phyloP scores from a whole-genome alignment of 2,329 filamentous ascomycete genomes.

The Fusarium sp. region DNA sequence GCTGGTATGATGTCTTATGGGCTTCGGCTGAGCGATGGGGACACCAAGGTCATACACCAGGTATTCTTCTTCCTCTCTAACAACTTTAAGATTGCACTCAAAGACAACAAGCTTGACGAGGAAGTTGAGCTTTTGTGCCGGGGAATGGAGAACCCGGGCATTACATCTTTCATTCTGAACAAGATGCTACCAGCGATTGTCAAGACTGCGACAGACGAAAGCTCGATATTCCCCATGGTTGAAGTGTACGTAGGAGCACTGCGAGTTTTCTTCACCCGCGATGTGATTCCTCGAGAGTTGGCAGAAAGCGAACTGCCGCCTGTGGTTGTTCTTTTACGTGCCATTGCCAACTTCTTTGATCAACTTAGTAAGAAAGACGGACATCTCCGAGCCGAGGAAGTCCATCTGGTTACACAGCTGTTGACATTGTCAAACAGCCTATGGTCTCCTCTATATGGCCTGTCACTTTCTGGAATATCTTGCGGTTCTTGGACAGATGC shows the following conservation, averaged over 20 bases:
- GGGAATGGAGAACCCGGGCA: conserved; percentile 57
- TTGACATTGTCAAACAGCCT: conserved; percentile 43
- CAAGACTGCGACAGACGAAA: conserved; percentile 47
- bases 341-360: conserved; percentile 43
- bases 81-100: conserved; percentile 65
- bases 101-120: conserved; percentile 57
- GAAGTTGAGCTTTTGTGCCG: conserved; percentile 57
- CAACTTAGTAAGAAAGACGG: conserved; percentile 29
- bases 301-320: conserved; percentile 46
- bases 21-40: conserved; percentile 62
- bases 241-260: conserved; percentile 61
- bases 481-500: conserved; percentile 33
- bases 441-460: conserved; percentile 43
- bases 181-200: conserved; percentile 66
- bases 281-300: conserved; percentile 51
- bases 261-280: conserved; percentile 46
- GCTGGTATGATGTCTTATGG: conserved; percentile 66
- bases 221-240: conserved; percentile 57
- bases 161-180: conserved; percentile 59
- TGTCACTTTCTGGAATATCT: conserved; percentile 21
- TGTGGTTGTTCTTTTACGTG: conserved; percentile 47
- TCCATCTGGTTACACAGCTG: conserved; percentile 45
- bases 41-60: conserved; percentile 56
- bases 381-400: conserved; percentile 33
- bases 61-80: conserved; percentile 67